phyloP scores from a whole-genome alignment of 1,284 basidiomycete genomes.

The Coniophora puteana region DNA sequence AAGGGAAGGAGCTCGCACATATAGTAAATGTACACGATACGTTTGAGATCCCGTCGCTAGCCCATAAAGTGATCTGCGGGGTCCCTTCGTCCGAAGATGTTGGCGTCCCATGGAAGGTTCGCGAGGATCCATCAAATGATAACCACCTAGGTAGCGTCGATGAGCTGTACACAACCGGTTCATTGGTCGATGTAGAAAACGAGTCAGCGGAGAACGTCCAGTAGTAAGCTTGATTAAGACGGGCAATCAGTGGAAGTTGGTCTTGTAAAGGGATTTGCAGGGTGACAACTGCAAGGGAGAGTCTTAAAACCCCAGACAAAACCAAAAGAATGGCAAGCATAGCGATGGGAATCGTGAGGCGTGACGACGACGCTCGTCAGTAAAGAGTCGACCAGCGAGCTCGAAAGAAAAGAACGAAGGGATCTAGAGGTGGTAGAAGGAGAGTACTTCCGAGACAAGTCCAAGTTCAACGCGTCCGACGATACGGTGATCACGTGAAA shows the following conservation, averaged over 20 bases:
- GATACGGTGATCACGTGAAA: conserved; percentile 25
- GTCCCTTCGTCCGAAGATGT: conserved; percentile 51
- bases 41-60: conserved; percentile 43
- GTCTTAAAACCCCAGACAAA: too few relatives aligned
- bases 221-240: conserved; percentile 50
- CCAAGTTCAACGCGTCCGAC: conserved; percentile 14
- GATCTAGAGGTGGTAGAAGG: conserved; percentile 8
- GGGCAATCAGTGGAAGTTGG: conserved; percentile 64
- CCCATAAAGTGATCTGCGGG: conserved; percentile 51
- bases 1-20: conserved; percentile 54
- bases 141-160: conserved; percentile 62
- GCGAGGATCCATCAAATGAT: conserved; percentile 50
- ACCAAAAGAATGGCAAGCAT: conserved; percentile 63
- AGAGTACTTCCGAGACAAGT: conserved; percentile 12
- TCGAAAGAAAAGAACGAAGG: conserved; percentile 24
- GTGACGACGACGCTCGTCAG: conserved; percentile 39
- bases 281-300: conserved; percentile 40
- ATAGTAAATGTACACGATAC: conserved; percentile 54
- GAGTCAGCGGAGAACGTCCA: conserved; percentile 64
- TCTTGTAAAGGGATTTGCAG: conserved; percentile 48
- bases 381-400: conserved; percentile 60
- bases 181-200: conserved; percentile 47
- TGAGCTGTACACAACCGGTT: conserved; percentile 41
- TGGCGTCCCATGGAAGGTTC: conserved; percentile 59
- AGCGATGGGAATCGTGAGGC: conserved; percentile 45